Evolutionary conservation across 2,329 filamentous ascomycete genomes (phyloP).

Genomic region (Apiospora kogelbergensis): DNA sequence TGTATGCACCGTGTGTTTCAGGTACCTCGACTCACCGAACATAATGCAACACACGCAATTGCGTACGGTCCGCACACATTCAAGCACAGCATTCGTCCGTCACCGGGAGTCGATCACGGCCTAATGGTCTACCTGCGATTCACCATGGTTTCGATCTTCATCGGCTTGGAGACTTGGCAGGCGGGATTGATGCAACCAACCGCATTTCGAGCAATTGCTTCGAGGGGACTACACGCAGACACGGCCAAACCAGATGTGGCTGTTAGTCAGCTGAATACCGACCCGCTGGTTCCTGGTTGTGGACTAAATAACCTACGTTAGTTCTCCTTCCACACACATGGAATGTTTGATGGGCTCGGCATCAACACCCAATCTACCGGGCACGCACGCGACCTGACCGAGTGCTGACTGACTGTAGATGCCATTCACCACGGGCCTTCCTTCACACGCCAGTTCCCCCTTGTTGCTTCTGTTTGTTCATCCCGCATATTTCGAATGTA

Average conservation of each 20-base stretch:
- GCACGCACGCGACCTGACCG: neutral
- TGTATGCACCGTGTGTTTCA: constrained; percentile 1
- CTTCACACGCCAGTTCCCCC: neutral
- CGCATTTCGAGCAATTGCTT: neutral
- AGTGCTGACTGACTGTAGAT: neutral
- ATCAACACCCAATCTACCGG: neutral
- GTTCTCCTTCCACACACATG: neutral
- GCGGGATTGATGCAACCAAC: neutral
- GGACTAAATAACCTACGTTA: neutral
- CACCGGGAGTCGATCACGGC: neutral
- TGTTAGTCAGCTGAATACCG: neutral
- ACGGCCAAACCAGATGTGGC: too few species aligned
- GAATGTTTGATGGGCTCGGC: neutral
- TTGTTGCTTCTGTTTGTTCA: neutral
- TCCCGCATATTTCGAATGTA: neutral
- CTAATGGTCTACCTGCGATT: neutral
- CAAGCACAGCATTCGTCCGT: neutral
- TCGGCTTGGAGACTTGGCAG: neutral
- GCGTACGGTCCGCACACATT: neutral
- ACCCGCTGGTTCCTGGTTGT: neutral
- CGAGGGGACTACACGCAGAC: too few species aligned
- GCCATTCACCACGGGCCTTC: neutral
- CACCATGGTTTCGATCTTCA: neutral
- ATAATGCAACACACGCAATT: neutral
- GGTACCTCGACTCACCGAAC: neutral